Conservation (phyloP, 2,329 filamentous ascomycete genomes). For the Gaeumannomyces tritici region DNA sequence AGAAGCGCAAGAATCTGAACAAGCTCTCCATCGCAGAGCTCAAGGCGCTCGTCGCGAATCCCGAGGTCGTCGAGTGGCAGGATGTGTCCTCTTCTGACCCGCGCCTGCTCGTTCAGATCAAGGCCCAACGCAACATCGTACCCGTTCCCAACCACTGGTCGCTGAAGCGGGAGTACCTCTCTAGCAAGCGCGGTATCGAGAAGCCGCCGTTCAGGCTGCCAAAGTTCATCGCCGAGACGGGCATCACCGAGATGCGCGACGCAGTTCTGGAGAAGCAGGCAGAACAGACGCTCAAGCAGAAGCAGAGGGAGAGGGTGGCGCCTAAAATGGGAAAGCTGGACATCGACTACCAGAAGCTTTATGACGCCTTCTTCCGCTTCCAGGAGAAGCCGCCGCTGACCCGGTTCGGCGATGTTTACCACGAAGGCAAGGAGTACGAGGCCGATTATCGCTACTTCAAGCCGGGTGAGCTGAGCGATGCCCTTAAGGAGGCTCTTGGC, state of each 20-base stretch:
- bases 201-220: slow-evolving; percentile 89
- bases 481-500: slow-evolving; percentile 83
- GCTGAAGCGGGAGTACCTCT: slow-evolving; percentile 92
- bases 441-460: slow-evolving; percentile 86
- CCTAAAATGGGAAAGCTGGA: slow-evolving; percentile 96
- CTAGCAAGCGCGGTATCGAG: slow-evolving; percentile 92
- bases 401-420: slow-evolving; percentile 96
- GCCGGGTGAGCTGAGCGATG: slow-evolving; percentile 81
- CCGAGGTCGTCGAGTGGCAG: slow-evolving; percentile 96
- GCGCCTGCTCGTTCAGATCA: slow-evolving; percentile 83
- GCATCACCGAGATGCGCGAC: slow-evolving; percentile 96
- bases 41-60: slow-evolving; percentile 82
- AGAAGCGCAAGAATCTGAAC: slow-evolving; percentile 84
- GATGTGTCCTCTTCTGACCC: slow-evolving; percentile 89
- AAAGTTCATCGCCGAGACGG: slow-evolving; percentile 94
- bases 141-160: slow-evolving; percentile 93
- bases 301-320: slow-evolving; percentile 86
- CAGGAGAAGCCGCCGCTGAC: slow-evolving; percentile 94
- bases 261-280: slow-evolving; percentile 94
- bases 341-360: slow-evolving; percentile 96
- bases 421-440: slow-evolving; percentile 97
- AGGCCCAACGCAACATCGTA: slow-evolving; percentile 88
- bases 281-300: slow-evolving; percentile 84
- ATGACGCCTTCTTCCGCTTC: slow-evolving; percentile 96
- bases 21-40: slow-evolving; percentile 89